These are phyloP conservation scores for Forsythia suspensa DNA, from an alignment of 257 asterid genomes.

Conservation along the genomic window DNA sequence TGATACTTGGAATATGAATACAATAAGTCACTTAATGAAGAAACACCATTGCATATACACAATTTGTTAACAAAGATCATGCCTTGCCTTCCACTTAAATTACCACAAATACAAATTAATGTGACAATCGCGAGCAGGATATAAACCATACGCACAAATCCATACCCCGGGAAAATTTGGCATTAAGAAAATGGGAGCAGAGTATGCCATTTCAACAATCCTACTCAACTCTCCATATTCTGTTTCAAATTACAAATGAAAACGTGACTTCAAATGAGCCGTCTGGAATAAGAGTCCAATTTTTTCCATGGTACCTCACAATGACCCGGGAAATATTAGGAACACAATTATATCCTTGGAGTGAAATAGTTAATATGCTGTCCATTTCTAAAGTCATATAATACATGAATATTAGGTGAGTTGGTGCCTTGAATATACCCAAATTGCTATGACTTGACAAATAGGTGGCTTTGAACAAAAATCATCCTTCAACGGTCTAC, in stretches of 20 bases:
- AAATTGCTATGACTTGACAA: not conserved
- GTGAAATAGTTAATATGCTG: constrained; percentile 6
- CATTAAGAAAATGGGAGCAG: too few species aligned
- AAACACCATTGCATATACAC: not conserved
- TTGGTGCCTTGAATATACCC: not conserved
- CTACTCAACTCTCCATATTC: not conserved
- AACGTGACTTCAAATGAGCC: not conserved
- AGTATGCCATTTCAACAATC: not conserved
- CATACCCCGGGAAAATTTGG: too few species aligned
- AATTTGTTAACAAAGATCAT: not conserved
- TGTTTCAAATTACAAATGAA: constrained; percentile 9
- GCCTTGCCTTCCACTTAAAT: not conserved
- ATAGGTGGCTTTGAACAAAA: not conserved
- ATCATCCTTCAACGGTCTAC: constrained; percentile 26
- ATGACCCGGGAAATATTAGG: not conserved
- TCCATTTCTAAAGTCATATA: not conserved
- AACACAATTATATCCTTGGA: not conserved
- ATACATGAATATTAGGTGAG: not conserved
- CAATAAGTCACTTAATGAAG: too few species aligned
- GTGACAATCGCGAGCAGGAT: not conserved
- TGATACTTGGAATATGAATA: too few species aligned
- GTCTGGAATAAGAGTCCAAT: not conserved
- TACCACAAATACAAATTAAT: not conserved
- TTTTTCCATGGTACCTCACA: not conserved
- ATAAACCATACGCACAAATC: not conserved